These are phyloP conservation scores for Cryphonectria radicalis DNA, from an alignment of 2,329 filamentous ascomycete species.

Conservation along the genomic window DNA sequence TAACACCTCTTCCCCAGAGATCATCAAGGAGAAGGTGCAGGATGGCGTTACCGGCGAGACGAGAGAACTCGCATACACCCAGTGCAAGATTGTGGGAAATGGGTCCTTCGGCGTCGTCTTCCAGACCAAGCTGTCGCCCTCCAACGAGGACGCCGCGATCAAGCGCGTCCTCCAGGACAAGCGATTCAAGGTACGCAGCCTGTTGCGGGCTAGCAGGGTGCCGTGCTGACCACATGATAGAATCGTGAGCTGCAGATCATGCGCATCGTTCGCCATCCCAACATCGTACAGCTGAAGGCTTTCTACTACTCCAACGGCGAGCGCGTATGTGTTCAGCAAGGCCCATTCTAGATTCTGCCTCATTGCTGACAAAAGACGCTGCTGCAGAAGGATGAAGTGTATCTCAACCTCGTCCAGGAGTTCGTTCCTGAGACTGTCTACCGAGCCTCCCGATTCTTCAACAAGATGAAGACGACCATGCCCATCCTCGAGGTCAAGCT, in stretches of 20 bases:
- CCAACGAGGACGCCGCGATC: slow-evolving; percentile 97
- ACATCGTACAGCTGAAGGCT: slow-evolving; percentile 98
- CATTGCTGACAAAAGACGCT: slow-evolving; percentile 22
- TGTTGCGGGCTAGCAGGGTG: neutral
- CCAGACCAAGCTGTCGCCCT: slow-evolving; percentile 98
- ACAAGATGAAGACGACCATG: slow-evolving; percentile 99
- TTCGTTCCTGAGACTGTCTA: slow-evolving; percentile 99
- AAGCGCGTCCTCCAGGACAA: slow-evolving; percentile 99
- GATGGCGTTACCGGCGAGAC: slow-evolving; percentile 97
- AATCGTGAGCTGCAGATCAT: slow-evolving; percentile 99
- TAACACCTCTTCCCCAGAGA: slow-evolving; percentile 63
- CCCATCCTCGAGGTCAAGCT: slow-evolving; percentile 98
- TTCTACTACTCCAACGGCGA: slow-evolving; percentile 99
- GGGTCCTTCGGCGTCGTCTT: slow-evolving; percentile 99
- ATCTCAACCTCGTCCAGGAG: slow-evolving; percentile 96
- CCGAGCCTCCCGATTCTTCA: slow-evolving; percentile 97
- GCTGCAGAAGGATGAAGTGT: slow-evolving; percentile 91
- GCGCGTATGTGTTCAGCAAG: slow-evolving; percentile 65
- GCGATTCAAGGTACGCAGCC: slow-evolving; percentile 83
- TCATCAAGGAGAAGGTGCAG: slow-evolving; percentile 98
- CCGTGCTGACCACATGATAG: slow-evolving; percentile 51
- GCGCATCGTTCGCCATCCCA: slow-evolving; percentile 98
- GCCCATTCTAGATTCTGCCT: slow-evolving; percentile 25
- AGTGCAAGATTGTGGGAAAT: slow-evolving; percentile 99
- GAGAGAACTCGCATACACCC: slow-evolving; percentile 95